These are phyloP conservation scores for Pichia nakasei DNA, from an alignment of 805 yeast genomes.

Conservation along the genomic window DNA sequence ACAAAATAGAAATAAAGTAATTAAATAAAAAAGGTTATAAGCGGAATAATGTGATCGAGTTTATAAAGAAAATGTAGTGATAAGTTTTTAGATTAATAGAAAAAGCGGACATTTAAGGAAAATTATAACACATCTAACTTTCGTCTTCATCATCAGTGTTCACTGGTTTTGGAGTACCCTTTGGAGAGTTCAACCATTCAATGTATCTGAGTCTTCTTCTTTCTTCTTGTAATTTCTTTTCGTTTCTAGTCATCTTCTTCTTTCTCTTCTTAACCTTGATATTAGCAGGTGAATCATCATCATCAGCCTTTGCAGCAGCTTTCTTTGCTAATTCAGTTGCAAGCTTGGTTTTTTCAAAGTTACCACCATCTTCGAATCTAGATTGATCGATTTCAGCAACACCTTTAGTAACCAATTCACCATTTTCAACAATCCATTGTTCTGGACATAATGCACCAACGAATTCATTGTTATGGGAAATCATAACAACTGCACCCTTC, in stretches of 20 bases:
- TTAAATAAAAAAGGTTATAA: not conserved
- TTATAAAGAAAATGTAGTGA: not conserved
- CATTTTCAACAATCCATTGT: conserved; percentile 96
- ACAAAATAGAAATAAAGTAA: not conserved
- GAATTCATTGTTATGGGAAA: conserved; percentile 94
- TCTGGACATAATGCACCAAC: conserved; percentile 97
- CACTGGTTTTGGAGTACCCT: conserved; percentile 93
- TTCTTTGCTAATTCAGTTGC: conserved; percentile 38
- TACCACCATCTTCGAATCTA: conserved; percentile 73
- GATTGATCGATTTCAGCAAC: conserved; percentile 62
- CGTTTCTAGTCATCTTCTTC: conserved; percentile 97
- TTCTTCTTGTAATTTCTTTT: conserved; percentile 82
- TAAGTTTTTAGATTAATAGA: not conserved
- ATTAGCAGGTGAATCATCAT: conserved; percentile 82
- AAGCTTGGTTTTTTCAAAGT: conserved; percentile 34
- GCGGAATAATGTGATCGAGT: conserved; percentile 4
- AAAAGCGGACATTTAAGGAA: not conserved
- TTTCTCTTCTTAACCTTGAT: conserved; percentile 78
- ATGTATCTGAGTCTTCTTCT: conserved; percentile 90
- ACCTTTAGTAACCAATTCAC: conserved; percentile 80
- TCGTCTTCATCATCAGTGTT: conserved; percentile 88
- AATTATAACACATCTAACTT: not conserved
- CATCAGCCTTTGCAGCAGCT: conserved; percentile 42
- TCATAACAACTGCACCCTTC: conserved; percentile 98
- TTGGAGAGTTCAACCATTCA: conserved; percentile 92